Evolutionary conservation across 257 asterid species (phyloP).

Genomic region (Rubia yunnanensis): DNA sequence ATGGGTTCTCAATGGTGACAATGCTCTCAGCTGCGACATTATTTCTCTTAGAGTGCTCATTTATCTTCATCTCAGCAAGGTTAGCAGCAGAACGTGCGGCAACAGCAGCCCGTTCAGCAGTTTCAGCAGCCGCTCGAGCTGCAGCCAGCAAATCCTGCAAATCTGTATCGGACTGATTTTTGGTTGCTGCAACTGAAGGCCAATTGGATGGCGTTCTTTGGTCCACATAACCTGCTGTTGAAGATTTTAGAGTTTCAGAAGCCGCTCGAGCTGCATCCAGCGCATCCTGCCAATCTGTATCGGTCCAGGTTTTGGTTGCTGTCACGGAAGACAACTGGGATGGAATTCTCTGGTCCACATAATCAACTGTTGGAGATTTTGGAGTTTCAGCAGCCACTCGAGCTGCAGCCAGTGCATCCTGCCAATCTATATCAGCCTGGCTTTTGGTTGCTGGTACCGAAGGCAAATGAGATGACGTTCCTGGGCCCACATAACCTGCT

Average conservation of each 20-base stretch:
- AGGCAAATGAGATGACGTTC: background rate
- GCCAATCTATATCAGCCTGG: constrained; percentile 40
- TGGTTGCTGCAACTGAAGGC: constrained; percentile 20
- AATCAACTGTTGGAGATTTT: constrained; percentile 22
- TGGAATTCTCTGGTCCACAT: background rate
- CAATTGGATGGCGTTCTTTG: background rate
- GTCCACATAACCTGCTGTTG: constrained; percentile 5
- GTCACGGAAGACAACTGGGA: constrained; percentile 11
- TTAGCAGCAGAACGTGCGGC: constrained; percentile 94
- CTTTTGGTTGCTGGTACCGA: constrained; percentile 19
- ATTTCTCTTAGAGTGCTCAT: constrained; percentile 47
- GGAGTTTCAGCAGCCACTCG: constrained; percentile 69
- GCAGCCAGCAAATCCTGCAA: constrained; percentile 79
- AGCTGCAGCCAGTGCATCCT: constrained; percentile 81
- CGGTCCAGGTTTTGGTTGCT: constrained; percentile 22
- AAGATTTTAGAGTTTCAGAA: constrained; percentile 80
- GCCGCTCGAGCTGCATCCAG: constrained; percentile 87
- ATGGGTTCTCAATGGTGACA: constrained; percentile 34
- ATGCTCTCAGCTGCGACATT: constrained; percentile 22
- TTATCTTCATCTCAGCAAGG: constrained; percentile 69
- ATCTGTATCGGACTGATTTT: constrained; percentile 31
- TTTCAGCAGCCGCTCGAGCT: constrained; percentile 81
- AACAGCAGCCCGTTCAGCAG: constrained; percentile 89
- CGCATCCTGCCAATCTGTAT: constrained; percentile 60
- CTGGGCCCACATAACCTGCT: constrained; percentile 6